Base-by-base conservation (phyloP, 345 rosid genomes). In the Balakata baccata region DNA sequence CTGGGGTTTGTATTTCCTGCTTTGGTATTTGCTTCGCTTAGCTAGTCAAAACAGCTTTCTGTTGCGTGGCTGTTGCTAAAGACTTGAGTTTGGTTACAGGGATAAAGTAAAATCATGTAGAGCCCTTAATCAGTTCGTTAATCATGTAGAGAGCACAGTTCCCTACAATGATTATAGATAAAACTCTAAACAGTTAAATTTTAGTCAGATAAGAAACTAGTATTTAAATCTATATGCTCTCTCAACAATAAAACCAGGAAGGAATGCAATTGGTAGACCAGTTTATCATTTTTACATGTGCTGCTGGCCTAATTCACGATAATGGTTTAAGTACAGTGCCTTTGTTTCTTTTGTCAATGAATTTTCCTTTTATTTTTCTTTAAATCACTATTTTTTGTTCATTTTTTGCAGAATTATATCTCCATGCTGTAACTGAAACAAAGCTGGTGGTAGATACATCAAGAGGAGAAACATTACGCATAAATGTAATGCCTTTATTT, bases 391-490 rank as follows among this genome's bases (percentile, higher is more conserved):
- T 39, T 45, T 16, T 47, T 23, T 2, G 3, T 5, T 68, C 58
- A 50, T 51, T 51, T 51, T 51, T 68, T 52, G 53, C 88, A 95
- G 99, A 86, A 43, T 76, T 95, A 23, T 95, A 91, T 84, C 86
- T 95, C 53, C 91, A 89, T 79, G 86, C 90, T 1, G 97, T 82
- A 41, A 92, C 96, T 3, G 98, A 95, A 87, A 83, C 99, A 38
- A 89, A 92, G 87, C 94, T 95, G 66, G 84, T 89, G 34, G 99
- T 95, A 17, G 99, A 95, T 78, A 92, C 98, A 52, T 95, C 99
- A 12, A 85, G 98, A 72, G 97, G 98, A 81, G 98, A 92, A 85
- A 87, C 88, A 51, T 77, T 95, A 51, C 92, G 88, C 7, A 91
- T 92, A 84, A 92, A 92, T 71, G 99, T 92, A 95, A 83, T 78